Percentiles rank a stretch among this genome's conserved stretches.
phyloP scores from a whole-genome alignment of 2,329 filamentous ascomycete species.

The Sarocladium brachiariae region DNA sequence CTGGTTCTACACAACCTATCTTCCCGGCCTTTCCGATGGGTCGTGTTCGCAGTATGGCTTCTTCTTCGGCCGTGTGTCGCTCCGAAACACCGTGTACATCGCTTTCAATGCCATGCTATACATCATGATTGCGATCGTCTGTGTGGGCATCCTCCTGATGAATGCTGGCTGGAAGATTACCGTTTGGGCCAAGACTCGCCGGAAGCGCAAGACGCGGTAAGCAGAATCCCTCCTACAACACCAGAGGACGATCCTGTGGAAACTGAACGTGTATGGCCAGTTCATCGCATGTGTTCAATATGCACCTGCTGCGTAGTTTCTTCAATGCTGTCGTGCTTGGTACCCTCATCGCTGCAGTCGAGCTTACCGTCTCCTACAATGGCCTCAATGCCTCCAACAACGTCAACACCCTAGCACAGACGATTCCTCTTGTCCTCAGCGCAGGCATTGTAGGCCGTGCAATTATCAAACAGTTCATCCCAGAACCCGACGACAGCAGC shows the following conservation, averaged over 20 bases:
- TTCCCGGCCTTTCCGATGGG: constrained; percentile 17
- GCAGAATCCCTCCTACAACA: too few species aligned
- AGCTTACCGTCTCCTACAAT: constrained; percentile 29
- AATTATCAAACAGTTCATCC: not conserved
- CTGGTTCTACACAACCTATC: constrained; percentile 24
- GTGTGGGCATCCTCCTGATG: constrained; percentile 18
- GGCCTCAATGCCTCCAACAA: constrained; percentile 16
- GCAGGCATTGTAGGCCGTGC: constrained; percentile 17
- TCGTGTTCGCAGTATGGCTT: constrained; percentile 25
- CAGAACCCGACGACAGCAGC: constrained; percentile 1
- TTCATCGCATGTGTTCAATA: constrained; percentile 15
- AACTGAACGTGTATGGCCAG: not conserved
- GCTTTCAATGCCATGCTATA: constrained; percentile 25
- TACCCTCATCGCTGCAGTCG: constrained; percentile 24
- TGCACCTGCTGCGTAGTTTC: constrained; percentile 17
- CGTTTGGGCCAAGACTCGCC: constrained; percentile 13
- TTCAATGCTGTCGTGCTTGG: constrained; percentile 21
- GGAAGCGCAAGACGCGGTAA: constrained; percentile 18
- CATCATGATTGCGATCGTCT: constrained; percentile 20
- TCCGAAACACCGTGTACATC: constrained; percentile 21
- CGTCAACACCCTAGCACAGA: constrained; percentile 22
- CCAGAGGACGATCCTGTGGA: not conserved
- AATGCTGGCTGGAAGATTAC: constrained; percentile 18
- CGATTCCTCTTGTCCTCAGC: constrained; percentile 26
- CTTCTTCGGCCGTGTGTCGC: constrained; percentile 21